phyloP scores from a whole-genome alignment of 1,284 basidiomycete genomes.

The Vanrija pseudolonga region DNA sequence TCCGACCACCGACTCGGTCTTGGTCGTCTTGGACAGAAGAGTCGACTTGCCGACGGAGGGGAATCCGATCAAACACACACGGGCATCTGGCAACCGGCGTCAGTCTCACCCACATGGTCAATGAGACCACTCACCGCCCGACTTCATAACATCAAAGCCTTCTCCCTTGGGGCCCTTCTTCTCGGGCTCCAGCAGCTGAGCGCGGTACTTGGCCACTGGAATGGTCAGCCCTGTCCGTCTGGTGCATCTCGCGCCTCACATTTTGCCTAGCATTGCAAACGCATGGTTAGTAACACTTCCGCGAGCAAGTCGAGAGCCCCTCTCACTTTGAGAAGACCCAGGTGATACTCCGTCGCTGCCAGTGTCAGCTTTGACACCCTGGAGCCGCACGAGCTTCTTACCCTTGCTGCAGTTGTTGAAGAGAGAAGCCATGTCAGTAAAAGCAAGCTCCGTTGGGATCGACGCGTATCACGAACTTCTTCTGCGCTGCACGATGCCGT shows the following conservation, averaged over 20 bases:
- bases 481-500: slow-evolving; percentile 63
- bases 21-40: slow-evolving; percentile 83
- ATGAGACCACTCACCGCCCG: slow-evolving; percentile 56
- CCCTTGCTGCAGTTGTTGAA: slow-evolving; percentile 16
- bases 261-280: slow-evolving; percentile 28
- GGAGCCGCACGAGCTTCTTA: not conserved
- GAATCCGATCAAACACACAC: slow-evolving; percentile 90
- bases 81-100: slow-evolving; percentile 58
- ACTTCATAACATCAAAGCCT: slow-evolving; percentile 92
- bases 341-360: slow-evolving; percentile 81
- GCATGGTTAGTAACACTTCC: not conserved
- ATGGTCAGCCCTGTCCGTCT: not conserved
- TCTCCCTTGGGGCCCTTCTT: slow-evolving; percentile 73
- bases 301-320: too few species aligned
- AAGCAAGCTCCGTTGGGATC: not conserved
- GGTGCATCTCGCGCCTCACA: slow-evolving; percentile 18
- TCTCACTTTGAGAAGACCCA: slow-evolving; percentile 50
- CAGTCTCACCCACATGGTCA: not conserved
- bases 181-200: slow-evolving; percentile 80
- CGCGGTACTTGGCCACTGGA: slow-evolving; percentile 75
- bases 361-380: slow-evolving; percentile 6
- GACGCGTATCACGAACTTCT: slow-evolving; percentile 65
- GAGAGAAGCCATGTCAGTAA: not conserved
- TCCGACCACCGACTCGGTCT: slow-evolving; percentile 81
- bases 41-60: slow-evolving; percentile 96